phyloP scores from a whole-genome alignment of 2,329 filamentous ascomycete genomes.

The Pezicula carpinea region DNA sequence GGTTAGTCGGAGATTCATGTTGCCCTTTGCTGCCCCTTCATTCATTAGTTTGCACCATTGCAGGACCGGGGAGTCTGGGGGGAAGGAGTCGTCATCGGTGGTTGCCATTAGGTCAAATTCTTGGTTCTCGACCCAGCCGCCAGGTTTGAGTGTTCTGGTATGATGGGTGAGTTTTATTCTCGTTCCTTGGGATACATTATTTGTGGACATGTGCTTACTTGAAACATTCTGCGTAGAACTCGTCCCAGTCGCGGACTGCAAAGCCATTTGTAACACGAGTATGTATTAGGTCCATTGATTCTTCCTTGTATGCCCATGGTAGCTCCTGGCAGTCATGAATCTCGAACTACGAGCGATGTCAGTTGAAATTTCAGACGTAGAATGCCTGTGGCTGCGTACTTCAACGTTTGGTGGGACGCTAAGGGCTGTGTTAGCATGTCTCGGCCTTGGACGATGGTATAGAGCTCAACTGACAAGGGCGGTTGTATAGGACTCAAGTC shows the following conservation, averaged over 20 bases:
- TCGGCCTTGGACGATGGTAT: background rate
- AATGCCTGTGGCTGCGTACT: slow-evolving; percentile 15
- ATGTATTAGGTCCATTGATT: slow-evolving; percentile 13
- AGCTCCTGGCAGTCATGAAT: slow-evolving; percentile 49
- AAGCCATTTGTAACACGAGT: slow-evolving; percentile 11
- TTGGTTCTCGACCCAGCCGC: slow-evolving; percentile 19
- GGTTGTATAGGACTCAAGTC: slow-evolving; percentile 27
- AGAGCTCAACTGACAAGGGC: slow-evolving; percentile 8
- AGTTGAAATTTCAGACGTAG: slow-evolving; percentile 28
- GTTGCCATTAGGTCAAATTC: slow-evolving; percentile 10
- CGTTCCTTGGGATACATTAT: too few relatives aligned
- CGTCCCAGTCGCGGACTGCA: slow-evolving; percentile 32
- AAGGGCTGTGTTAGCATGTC: background rate
- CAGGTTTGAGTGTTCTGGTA: slow-evolving; percentile 11
- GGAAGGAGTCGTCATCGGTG: slow-evolving; percentile 13
- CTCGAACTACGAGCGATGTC: slow-evolving; percentile 39
- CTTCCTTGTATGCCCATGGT: slow-evolving; percentile 33
- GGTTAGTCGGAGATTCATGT: slow-evolving; percentile 5
- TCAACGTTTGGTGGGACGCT: slow-evolving; percentile 26
- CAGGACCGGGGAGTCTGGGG: slow-evolving; percentile 8
- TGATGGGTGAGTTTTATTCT: too few relatives aligned
- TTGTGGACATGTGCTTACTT: slow-evolving; percentile 14
- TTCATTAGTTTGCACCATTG: slow-evolving; percentile 11
- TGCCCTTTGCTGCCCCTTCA: slow-evolving; percentile 6
- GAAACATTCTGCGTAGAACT: slow-evolving; percentile 10